Conservation (phyloP, 192 early-diverging fungal species). For the Coemansia sp. region DNA sequence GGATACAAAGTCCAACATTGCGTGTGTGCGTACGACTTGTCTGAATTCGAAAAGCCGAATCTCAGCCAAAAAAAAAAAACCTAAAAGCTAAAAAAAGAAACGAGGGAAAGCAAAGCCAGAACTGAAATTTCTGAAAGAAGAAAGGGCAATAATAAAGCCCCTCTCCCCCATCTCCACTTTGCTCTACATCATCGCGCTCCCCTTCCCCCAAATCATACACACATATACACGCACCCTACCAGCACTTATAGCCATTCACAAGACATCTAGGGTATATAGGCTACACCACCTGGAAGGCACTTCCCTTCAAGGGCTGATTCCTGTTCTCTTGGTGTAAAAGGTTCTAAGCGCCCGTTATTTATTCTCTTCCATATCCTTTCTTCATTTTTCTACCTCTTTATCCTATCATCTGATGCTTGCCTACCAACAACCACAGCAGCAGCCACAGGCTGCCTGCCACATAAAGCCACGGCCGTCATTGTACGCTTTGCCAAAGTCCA, state of each 20-base stretch:
- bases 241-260: neutral
- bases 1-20: neutral
- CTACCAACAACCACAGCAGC: too few relatives aligned
- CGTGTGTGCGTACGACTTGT: neutral
- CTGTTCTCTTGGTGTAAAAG: neutral
- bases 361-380: neutral
- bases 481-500: neutral
- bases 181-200: neutral
- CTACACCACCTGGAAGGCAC: neutral
- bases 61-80: neutral
- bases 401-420: neutral
- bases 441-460: neutral
- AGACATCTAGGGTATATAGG: neutral
- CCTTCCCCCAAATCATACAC: neutral
- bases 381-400: neutral
- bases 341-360: neutral
- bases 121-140: neutral
- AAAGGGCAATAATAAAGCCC: neutral
- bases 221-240: too few relatives aligned
- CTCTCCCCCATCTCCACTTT: neutral
- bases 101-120: neutral
- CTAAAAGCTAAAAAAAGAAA: neutral
- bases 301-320: neutral
- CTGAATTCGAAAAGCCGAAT: slow-evolving; percentile 3
- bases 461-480: neutral